phyloP scores from a whole-genome alignment of 2,329 filamentous ascomycete genomes.

The Pezicula rhizophila region DNA sequence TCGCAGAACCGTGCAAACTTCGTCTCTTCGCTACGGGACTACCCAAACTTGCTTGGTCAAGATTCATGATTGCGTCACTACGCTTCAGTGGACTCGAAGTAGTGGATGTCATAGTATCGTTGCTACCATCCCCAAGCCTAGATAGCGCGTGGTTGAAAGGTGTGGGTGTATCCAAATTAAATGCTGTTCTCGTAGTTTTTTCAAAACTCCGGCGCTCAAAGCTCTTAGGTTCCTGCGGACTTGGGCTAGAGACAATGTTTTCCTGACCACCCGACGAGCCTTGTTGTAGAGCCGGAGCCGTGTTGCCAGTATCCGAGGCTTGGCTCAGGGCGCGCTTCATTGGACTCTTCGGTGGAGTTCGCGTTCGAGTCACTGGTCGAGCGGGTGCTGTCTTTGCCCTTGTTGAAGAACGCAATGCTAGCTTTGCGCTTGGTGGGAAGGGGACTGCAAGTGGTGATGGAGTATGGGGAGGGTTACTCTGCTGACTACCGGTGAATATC shows the following conservation, averaged over 20 bases:
- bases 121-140: constrained; percentile 42
- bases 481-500: constrained; percentile 22
- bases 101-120: constrained; percentile 38
- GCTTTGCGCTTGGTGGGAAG: constrained; percentile 59
- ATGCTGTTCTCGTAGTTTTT: constrained; percentile 40
- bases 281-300: constrained; percentile 34
- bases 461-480: constrained; percentile 30
- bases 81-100: constrained; percentile 84
- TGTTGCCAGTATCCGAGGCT: constrained; percentile 66
- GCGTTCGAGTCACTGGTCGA: constrained; percentile 52
- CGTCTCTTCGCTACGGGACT: constrained; percentile 89
- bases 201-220: constrained; percentile 29
- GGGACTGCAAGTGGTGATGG: constrained; percentile 55
- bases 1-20: constrained; percentile 73
- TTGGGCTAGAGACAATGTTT: constrained; percentile 31
- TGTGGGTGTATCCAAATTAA: constrained; percentile 47
- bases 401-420: constrained; percentile 58
- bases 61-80: constrained; percentile 82
- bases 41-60: constrained; percentile 70
- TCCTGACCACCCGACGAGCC: constrained; percentile 32
- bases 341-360: constrained; percentile 75
- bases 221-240: constrained; percentile 36
- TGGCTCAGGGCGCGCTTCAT: constrained; percentile 66
- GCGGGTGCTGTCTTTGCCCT: constrained; percentile 51
- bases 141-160: constrained; percentile 45